phyloP scores from a whole-genome alignment of 2,329 filamentous ascomycete species.

The Phaeosphaeria sp. region DNA sequence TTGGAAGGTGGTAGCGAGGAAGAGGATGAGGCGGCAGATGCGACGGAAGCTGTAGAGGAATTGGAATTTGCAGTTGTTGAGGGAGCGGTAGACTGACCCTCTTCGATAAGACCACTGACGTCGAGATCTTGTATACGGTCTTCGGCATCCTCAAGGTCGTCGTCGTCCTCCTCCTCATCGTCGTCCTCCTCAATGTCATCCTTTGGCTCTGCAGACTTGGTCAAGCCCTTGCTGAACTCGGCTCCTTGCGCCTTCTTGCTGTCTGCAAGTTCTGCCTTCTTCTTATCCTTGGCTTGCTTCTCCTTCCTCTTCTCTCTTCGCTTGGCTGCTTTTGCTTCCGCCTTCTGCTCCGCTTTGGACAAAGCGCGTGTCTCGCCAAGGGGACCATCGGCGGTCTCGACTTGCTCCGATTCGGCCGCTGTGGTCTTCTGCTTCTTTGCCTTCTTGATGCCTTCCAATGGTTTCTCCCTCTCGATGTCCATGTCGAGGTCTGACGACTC shows the following conservation, averaged over 20 bases:
- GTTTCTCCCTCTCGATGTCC: conserved; percentile 46
- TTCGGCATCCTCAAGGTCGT: conserved; percentile 34
- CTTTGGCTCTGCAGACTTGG: conserved; percentile 28
- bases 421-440: conserved; percentile 54
- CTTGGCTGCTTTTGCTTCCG: conserved; percentile 53
- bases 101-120: conserved; percentile 46
- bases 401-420: conserved; percentile 21
- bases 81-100: conserved; percentile 42
- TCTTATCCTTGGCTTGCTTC: conserved; percentile 50
- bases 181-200: conserved; percentile 32
- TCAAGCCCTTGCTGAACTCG: conserved; percentile 36
- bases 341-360: conserved; percentile 47
- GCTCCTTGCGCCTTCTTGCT: conserved; percentile 37
- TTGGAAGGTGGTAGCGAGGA: conserved; percentile 52
- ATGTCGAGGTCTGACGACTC: conserved; percentile 43
- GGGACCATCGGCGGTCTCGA: conserved; percentile 43
- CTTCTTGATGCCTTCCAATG: conserved; percentile 48
- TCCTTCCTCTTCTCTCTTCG: conserved; percentile 56
- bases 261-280: conserved; percentile 33
- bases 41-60: conserved; percentile 50
- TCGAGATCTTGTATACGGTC: conserved; percentile 44
- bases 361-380: conserved; percentile 48
- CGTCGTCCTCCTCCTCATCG: conserved; percentile 28
- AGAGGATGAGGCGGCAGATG: conserved; percentile 54
- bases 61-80: conserved; percentile 43